Evolutionary conservation across 1,139 yeast genomes (phyloP).

Genomic region (Scheffersomyces insectosa): DNA sequence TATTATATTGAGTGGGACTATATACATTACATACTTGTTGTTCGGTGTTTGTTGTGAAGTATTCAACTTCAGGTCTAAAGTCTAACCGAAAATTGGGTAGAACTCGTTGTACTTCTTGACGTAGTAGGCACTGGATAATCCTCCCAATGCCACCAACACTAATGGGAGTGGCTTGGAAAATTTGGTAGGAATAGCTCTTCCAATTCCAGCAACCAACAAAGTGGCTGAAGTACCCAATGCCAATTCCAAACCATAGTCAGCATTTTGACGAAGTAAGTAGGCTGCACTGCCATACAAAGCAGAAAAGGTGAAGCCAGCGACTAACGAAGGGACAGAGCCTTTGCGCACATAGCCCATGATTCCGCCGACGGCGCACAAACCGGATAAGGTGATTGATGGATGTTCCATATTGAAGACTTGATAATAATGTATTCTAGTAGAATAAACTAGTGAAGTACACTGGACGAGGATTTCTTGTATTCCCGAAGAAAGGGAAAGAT

Average conservation of each 20-base stretch:
- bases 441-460: background rate
- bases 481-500: background rate
- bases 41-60: too few relatives aligned
- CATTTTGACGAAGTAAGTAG: constrained; percentile 68
- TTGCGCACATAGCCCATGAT: constrained; percentile 70
- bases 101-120: constrained; percentile 71
- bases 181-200: constrained; percentile 59
- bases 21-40: too few relatives aligned
- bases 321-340: constrained; percentile 75
- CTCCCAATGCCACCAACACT: constrained; percentile 63
- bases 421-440: background rate
- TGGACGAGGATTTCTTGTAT: background rate
- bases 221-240: constrained; percentile 73
- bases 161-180: constrained; percentile 80
- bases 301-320: constrained; percentile 75
- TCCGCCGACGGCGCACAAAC: constrained; percentile 76
- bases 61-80: too few relatives aligned
- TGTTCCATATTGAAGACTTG: constrained; percentile 54
- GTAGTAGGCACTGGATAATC: constrained; percentile 67
- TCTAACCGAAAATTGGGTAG: constrained; percentile 33
- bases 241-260: constrained; percentile 77
- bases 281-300: constrained; percentile 76
- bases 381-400: constrained; percentile 75
- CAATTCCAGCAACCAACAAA: constrained; percentile 67
- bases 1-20: too few relatives aligned